Conservation (phyloP, 1,284 basidiomycete species). For the Schizophyllum commune region DNA sequence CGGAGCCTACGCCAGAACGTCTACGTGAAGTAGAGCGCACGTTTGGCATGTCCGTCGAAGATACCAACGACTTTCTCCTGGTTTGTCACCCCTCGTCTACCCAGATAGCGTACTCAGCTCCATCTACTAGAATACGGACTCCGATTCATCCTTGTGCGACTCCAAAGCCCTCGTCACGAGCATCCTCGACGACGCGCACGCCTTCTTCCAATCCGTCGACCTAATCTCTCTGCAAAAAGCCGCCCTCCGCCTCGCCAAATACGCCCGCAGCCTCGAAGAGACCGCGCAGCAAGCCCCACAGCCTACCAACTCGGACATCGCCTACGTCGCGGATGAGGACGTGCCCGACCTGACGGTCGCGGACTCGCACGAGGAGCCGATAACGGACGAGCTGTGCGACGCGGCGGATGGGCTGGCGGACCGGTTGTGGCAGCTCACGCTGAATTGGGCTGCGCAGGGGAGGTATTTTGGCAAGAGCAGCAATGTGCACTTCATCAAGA, state of each 20-base stretch:
- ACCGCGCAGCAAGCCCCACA: not conserved
- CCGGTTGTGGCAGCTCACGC: constrained; percentile 3
- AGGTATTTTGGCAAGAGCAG: constrained; percentile 10
- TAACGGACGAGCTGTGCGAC: not conserved
- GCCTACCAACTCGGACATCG: not conserved
- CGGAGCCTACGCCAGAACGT: not conserved
- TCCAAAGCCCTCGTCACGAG: not conserved
- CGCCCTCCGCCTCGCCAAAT: not conserved
- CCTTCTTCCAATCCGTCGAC: not conserved
- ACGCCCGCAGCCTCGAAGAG: not conserved
- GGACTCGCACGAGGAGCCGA: not conserved
- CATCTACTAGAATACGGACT: not conserved
- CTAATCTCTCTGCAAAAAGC: not conserved
- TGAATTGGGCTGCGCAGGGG: constrained; percentile 3
- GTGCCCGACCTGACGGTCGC: not conserved
- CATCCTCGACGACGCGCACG: not conserved
- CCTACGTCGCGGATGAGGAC: not conserved
- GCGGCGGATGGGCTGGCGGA: too few relatives aligned
- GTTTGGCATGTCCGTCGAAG: not conserved
- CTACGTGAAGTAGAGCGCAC: not conserved
- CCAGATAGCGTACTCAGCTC: not conserved
- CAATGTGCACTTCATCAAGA: constrained; percentile 8
- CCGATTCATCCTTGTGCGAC: not conserved
- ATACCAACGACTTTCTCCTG: not conserved
- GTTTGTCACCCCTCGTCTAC: not conserved